Evolutionary conservation across 495 filamentous ascomycete genomes (phyloP), one percentile per base, ranked within the genome.

Genomic region (Jackrogersella minutella): DNA sequence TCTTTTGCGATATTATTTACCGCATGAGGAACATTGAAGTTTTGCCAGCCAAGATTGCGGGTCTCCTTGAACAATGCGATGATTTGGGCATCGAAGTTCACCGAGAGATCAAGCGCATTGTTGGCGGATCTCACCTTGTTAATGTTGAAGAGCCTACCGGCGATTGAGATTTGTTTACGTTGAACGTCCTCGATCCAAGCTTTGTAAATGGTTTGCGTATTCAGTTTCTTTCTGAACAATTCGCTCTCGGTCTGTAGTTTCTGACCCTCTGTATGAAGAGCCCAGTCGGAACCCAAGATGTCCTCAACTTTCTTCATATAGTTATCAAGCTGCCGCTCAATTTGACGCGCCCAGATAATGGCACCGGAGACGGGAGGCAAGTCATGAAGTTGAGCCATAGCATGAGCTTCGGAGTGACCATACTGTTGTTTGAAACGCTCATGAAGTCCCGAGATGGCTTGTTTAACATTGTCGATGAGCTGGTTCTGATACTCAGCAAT

Each of bases 221-320:
- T 93, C 28, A 99, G 85, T 79, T 97, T 98, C 81, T 96, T 94
- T 56, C 92, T 88, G 80, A 99, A 98, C 68, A 96, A 79, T 53
- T 88, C 90, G 65, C 93, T 91, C 77, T 98, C 93, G 36, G 84
- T 85, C 68, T 93, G 90, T 14, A 99, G 82, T 76, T 96, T 97
- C 74, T 98, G 92, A 3, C 95, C 96, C 73, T 99, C 95, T 16
- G 93, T 83, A 73, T 98, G 96, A 53, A 97, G 79, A 28, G 90
- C 88, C 95, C 95, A 99, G 66, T 97, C 92, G 40, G 90, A 85
- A 43, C 95, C 95, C 26, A 99, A 84, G 31, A 99, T 93, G 70
- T 95, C 91, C 72, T 97, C 95, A 51, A 99, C 93, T 74, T 95
- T 96, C 69, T 92, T 93, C 95, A 99, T 97, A 77, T 98, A 98